Evolutionary conservation across 129 eudicot species (phyloP), one percentile per base, ranked within the genome.

Genomic region (Lactuca saligna): DNA sequence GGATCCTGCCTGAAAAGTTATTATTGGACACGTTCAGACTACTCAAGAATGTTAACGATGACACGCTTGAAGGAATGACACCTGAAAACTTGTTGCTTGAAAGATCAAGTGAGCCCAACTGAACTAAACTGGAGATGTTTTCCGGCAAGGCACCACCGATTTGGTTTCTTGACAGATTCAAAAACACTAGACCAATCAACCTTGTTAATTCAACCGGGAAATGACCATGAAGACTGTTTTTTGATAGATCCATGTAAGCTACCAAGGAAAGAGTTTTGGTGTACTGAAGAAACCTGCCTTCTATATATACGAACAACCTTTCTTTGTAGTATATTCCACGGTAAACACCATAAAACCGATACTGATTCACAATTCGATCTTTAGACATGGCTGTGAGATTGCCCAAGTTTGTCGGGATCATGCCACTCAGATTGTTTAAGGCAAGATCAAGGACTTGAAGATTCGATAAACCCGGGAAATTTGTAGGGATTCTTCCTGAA

Each of bases 401-500:
- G 9, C 83, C 79, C 46, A 77, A 64, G 71, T 57, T 78, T 37
- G 79, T 13, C 16, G 89, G 83, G 33, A 84, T 77, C 12, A 25
- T 16, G 5, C 83, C 81, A 16, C 71, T 64, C n/a, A 84, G 51
- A 48, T 74, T 78, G 71, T 84, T 81, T 70, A 31, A 63, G n/a
- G 83, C 75, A 4, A 84, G 83, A 60, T 84, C 86, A 39, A 84
- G 85, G 44, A 84, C 85, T 60, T 78, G 86, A 2, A 84, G 79
- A 17, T 75, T 74, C 39, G 54, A 69, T 60, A 78, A 65, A 31
- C 68, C 54, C 8, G 79, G 66, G 17, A 81, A 20, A 37, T 51
- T 69, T 3, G 39, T 16, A 0, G 79, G 81, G 42, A 84, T 41
- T 17, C n/a, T 71, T 25, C 89, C 89, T 3, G 25, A 66, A 60